Conservation (phyloP, 805 yeast genomes). For the Ogataea henricii region DNA sequence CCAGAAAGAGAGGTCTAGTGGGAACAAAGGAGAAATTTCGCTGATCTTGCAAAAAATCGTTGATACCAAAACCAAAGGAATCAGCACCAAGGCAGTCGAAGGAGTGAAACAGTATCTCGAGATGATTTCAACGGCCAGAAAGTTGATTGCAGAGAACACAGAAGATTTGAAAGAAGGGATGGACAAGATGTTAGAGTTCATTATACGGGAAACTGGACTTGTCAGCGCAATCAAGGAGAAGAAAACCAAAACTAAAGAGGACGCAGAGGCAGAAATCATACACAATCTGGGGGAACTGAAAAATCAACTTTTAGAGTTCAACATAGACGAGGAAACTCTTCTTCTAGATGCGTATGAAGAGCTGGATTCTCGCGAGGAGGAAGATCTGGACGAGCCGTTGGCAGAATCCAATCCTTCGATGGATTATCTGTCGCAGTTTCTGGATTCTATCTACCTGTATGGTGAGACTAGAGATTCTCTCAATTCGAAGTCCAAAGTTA, state of each 20-base stretch:
- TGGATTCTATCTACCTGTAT: conserved; percentile 36
- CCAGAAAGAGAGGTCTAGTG: conserved; percentile 7
- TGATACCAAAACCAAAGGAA: conserved; percentile 15
- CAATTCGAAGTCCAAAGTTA: conserved; percentile 24
- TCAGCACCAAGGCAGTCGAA: conserved; percentile 21
- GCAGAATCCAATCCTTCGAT: conserved; percentile 22
- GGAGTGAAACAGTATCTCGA: conserved; percentile 34
- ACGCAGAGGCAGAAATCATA: conserved; percentile 22
- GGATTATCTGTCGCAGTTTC: conserved; percentile 30
- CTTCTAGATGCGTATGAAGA: conserved; percentile 26
- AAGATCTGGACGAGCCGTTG: conserved; percentile 16
- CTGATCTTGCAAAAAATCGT: conserved; percentile 16
- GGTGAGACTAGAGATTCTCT: conserved; percentile 23
- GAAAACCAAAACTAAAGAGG: conserved; percentile 23
- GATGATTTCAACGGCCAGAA: conserved; percentile 28
- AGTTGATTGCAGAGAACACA: conserved; percentile 12
- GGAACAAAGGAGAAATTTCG: conserved; percentile 14
- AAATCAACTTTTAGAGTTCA: conserved; percentile 30
- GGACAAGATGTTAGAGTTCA: conserved; percentile 23
- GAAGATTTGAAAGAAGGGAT: conserved; percentile 8
- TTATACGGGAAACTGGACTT: conserved; percentile 24
- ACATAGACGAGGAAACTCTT: conserved; percentile 26
- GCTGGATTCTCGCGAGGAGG: conserved; percentile 18
- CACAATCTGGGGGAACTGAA: conserved; percentile 32
- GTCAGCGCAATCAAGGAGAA: conserved; percentile 21